Evolutionary conservation across 768 basidiomycete species (phyloP).

Genomic region (Lentinula sp.): DNA sequence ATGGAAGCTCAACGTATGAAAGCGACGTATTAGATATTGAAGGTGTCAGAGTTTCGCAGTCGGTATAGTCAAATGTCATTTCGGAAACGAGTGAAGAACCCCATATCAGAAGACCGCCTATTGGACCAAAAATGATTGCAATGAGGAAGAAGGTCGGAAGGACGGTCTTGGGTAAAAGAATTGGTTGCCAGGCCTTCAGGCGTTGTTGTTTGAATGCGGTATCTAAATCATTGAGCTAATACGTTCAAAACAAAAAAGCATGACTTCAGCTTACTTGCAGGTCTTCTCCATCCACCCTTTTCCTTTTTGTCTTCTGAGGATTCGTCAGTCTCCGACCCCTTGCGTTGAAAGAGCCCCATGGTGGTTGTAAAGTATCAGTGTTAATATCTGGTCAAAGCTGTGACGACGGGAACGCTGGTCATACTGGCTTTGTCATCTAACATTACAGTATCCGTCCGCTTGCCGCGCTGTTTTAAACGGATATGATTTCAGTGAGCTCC

Average conservation of each 20-base stretch:
- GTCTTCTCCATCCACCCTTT: constrained; percentile 79
- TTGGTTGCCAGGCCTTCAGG: constrained; percentile 99
- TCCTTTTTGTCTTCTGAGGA: constrained; percentile 59
- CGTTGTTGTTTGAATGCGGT: constrained; percentile 99
- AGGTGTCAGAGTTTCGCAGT: constrained; percentile 68
- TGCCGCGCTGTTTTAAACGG: not conserved
- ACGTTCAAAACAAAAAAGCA: not conserved
- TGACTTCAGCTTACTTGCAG: constrained; percentile 59
- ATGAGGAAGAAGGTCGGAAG: constrained; percentile 94
- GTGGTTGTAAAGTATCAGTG: not conserved
- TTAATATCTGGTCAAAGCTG: not conserved
- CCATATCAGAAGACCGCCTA: constrained; percentile 94
- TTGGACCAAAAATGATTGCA: constrained; percentile 91
- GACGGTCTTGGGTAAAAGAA: constrained; percentile 95
- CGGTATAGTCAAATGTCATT: constrained; percentile 92
- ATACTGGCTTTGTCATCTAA: not conserved
- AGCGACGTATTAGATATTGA: constrained; percentile 29
- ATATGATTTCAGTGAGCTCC: not conserved
- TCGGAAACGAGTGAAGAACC: constrained; percentile 78
- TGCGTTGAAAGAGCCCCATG: constrained; percentile 7
- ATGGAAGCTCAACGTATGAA: constrained; percentile 49
- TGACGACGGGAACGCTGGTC: not conserved
- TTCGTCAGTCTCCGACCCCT: not conserved
- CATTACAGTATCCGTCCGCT: too few relatives aligned
- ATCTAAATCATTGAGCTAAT: constrained; percentile 43